Conservation (phyloP, 208 protist species). For the Crithidia expoeki region DNA sequence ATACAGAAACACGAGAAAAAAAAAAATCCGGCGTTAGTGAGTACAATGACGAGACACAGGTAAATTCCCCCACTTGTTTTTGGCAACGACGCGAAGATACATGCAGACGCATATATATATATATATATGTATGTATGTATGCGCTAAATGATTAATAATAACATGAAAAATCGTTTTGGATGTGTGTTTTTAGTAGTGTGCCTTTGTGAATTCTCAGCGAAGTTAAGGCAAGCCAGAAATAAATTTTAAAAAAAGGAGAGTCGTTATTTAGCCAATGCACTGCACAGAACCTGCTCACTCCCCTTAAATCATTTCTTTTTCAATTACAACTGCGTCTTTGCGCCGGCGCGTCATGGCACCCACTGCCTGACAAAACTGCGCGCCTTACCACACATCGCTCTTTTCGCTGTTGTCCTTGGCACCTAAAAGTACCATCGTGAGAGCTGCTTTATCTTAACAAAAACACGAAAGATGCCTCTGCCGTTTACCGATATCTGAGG, state of each 20-base stretch:
- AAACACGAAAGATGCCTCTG: neutral
- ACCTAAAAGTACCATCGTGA: too few species aligned
- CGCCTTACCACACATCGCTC: too few species aligned
- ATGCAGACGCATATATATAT: too few species aligned
- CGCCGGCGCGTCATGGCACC: too few species aligned
- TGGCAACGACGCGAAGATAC: slow-evolving; percentile 1
- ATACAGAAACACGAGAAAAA: neutral
- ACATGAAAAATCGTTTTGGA: neutral
- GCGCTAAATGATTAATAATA: too few species aligned
- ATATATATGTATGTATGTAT: too few species aligned
- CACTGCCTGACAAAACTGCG: too few species aligned
- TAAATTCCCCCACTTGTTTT: neutral
- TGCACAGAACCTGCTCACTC: too few species aligned
- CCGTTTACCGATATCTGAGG: neutral
- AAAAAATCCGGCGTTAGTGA: neutral
- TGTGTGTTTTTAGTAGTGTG: neutral
- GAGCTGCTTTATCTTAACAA: neutral
- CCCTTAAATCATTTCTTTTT: too few species aligned
- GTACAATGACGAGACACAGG: neutral
- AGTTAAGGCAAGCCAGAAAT: neutral
- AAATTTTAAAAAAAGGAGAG: neutral
- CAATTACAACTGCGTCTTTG: too few species aligned
- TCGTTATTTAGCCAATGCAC: too few species aligned
- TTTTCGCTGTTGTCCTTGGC: too few species aligned
- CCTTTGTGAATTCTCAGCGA: neutral